Evolutionary conservation across 169 alveolate genomes (phyloP).

Genomic region (Miamiensis avidus): DNA sequence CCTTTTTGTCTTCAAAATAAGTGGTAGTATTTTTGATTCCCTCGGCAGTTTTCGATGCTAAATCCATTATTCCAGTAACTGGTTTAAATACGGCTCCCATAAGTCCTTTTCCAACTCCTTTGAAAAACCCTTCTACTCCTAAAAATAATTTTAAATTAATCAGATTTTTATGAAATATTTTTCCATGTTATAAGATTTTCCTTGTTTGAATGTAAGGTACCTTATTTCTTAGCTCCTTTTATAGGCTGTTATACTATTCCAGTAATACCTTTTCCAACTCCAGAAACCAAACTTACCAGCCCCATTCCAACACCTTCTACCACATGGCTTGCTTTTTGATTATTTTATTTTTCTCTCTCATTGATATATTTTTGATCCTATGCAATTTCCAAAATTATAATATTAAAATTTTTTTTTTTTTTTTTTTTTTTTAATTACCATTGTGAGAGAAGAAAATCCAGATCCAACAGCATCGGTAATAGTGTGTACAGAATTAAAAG

Average conservation of each 20-base stretch:
- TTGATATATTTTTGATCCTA: slow-evolving; percentile 79
- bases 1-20: slow-evolving; percentile 52
- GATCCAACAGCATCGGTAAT: slow-evolving; percentile 70
- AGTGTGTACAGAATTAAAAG: slow-evolving; percentile 78
- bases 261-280: slow-evolving; percentile 77
- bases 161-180: too few relatives aligned
- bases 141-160: neutral
- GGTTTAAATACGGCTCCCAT: slow-evolving; percentile 86
- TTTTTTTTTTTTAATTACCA: slow-evolving; percentile 31
- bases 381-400: slow-evolving; percentile 10
- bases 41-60: slow-evolving; percentile 87
- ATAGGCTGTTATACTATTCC: slow-evolving; percentile 78
- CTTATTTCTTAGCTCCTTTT: slow-evolving; percentile 72
- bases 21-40: slow-evolving; percentile 87
- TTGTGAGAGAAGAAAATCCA: slow-evolving; percentile 58
- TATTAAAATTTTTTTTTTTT: slow-evolving; percentile 7
- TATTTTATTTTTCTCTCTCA: slow-evolving; percentile 64
- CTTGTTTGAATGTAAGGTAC: slow-evolving; percentile 62
- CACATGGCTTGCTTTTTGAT: slow-evolving; percentile 71
- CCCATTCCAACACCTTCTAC: slow-evolving; percentile 83
- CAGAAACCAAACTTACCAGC: slow-evolving; percentile 55
- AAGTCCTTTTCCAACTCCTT: slow-evolving; percentile 79
- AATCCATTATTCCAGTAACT: slow-evolving; percentile 83
- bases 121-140: slow-evolving; percentile 71
- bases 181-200: slow-evolving; percentile 69